Evolutionary conservation across 768 basidiomycete species (phyloP).

Genomic region (Cystobasidium ongulense): DNA sequence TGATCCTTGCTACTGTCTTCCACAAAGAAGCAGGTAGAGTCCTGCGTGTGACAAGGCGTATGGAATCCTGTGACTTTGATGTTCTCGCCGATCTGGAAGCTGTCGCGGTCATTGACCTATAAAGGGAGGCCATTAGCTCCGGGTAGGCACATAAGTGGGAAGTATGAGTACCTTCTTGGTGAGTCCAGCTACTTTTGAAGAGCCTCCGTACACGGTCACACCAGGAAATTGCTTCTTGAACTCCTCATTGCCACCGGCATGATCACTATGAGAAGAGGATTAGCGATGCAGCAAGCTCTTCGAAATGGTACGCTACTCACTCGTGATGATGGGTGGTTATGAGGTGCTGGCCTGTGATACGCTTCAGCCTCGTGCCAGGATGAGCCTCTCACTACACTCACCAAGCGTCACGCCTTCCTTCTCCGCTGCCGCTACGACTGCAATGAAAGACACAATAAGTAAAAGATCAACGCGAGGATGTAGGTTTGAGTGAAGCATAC

Average conservation of each 20-base stretch:
- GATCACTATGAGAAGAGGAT: not conserved
- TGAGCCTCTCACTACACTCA: no score
- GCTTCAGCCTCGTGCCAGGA: not conserved
- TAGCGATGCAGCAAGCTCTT: not conserved
- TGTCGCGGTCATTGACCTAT: slow-evolving; percentile 64
- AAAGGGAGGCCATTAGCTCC: not conserved
- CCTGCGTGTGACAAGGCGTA: slow-evolving; percentile 69
- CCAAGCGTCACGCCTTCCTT: slow-evolving; percentile 59
- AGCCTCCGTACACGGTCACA: slow-evolving; percentile 71
- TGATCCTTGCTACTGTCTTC: slow-evolving; percentile 53
- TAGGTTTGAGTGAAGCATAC: not conserved
- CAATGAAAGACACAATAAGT: not conserved
- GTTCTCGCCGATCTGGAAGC: slow-evolving; percentile 56
- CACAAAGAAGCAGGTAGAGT: slow-evolving; percentile 84
- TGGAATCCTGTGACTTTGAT: slow-evolving; percentile 45
- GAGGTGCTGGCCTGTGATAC: slow-evolving; percentile 26
- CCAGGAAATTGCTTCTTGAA: slow-evolving; percentile 48
- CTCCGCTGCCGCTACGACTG: slow-evolving; percentile 57
- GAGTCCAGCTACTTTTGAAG: slow-evolving; percentile 58
- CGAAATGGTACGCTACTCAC: slow-evolving; percentile 6
- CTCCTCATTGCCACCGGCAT: slow-evolving; percentile 36
- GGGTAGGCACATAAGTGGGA: no score
- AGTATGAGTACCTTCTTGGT: slow-evolving; percentile 52
- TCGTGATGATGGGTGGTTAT: slow-evolving; percentile 61
- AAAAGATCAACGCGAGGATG: not conserved